phyloP scores from a whole-genome alignment of 352 stramenopile species.

The Peronospora destructor region DNA sequence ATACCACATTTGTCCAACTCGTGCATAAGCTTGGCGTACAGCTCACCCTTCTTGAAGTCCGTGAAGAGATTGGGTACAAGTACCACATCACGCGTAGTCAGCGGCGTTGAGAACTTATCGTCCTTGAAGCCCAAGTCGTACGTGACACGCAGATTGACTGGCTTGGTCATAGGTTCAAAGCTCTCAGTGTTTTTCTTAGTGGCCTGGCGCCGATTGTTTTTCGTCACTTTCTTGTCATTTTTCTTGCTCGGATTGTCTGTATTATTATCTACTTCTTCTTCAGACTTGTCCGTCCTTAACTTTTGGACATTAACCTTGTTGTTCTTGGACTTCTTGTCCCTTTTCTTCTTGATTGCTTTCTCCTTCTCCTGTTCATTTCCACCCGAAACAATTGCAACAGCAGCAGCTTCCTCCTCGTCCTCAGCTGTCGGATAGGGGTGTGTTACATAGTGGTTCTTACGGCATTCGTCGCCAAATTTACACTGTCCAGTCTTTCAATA shows the following conservation, averaged over 20 bases:
- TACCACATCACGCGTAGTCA: constrained; percentile 58
- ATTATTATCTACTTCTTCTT: constrained; percentile 18
- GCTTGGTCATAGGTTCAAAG: constrained; percentile 61
- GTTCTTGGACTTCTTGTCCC: constrained; percentile 10
- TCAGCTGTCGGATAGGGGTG: constrained; percentile 7
- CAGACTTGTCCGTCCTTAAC: constrained; percentile 9
- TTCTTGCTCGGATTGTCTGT: constrained; percentile 14
- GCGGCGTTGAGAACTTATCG: constrained; percentile 50
- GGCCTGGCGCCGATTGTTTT: constrained; percentile 21
- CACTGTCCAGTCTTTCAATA: constrained; percentile 48
- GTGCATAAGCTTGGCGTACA: constrained; percentile 59
- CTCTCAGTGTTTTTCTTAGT: constrained; percentile 77
- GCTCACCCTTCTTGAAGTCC: constrained; percentile 63
- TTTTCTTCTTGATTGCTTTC: constrained; percentile 8
- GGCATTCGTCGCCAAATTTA: constrained; percentile 50
- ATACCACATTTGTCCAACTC: constrained; percentile 67
- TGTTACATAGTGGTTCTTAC: constrained; percentile 51
- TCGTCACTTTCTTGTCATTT: constrained; percentile 18
- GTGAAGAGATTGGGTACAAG: constrained; percentile 68
- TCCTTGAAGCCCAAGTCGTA: constrained; percentile 52
- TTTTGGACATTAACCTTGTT: constrained; percentile 3
- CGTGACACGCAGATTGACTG: constrained; percentile 64
- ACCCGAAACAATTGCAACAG: neutral
- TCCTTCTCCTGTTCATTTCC: constrained; percentile 25
- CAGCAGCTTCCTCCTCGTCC: constrained; percentile 1